Base-by-base conservation (phyloP, 2,329 filamentous ascomycete genomes). In the Hymenoscyphus occultus region DNA sequence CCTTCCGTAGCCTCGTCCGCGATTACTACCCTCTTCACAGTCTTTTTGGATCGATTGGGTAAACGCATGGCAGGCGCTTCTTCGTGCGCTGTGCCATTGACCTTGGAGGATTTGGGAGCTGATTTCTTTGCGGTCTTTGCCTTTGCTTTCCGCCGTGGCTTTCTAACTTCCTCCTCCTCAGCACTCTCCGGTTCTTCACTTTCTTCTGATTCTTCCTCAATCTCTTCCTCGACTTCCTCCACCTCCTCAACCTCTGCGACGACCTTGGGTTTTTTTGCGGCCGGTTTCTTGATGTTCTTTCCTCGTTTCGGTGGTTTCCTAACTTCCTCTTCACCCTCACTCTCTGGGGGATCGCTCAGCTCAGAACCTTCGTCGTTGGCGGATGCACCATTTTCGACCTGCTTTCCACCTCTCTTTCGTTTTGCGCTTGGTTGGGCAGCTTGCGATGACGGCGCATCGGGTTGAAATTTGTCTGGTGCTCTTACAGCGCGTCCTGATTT, bases 401-500 rank as follows among this genome's bases (percentile, higher is more conserved):
- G 75, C 5, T 81, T 80, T 68, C 67, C 68, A 32, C 60, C 65
- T 42, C 84, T 81, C 78, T 89, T 89, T 76, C 86, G 83, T 77
- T 88, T 89, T 60, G 81, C 74, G 54, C 79, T 78, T 57, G 77
- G 71, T 62, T 79, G 73, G 5, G 74, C 75, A 64, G 68, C 67
- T 70, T 80, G 78, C 67, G 74, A 73, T 2, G 73, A 73, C 28
- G 73, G 68, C 60, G 65, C 66, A 67, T 87, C 83, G 63, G 84
- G 82, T 64, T 80, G 80, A 77, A 86, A 89, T 75, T 88, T 88
- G 74, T 82, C 76, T 57, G 86, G 85, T 42, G 80, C 81, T 74
- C 80, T 84, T 68, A 86, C 82, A 79, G 87, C 86, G 85, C 86
- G 86, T 85, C 86, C 86, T 45, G 88, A 90, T 70, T 86, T 85